A percentile compares a stretch with the other conserved stretches of the same genome.
Evolutionary conservation across 1,139 yeast species (phyloP).

Genomic region (Debaryomyces psychrophilus): DNA sequence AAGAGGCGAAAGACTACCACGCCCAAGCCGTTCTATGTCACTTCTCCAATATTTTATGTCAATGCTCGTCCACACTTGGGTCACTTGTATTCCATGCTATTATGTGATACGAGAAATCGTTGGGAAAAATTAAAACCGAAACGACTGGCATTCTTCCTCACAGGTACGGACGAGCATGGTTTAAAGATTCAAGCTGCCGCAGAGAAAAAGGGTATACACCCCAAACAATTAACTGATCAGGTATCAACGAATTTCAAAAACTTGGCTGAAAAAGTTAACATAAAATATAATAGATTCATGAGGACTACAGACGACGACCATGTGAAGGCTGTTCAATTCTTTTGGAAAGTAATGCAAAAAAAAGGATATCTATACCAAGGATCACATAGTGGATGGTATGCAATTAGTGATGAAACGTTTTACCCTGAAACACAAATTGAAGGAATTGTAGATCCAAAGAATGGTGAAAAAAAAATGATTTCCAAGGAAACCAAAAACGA

Average conservation of each 20-base stretch:
- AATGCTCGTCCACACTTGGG: conserved; percentile 96
- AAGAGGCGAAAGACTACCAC: conserved; percentile 11
- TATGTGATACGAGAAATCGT: conserved; percentile 76
- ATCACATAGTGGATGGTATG: conserved; percentile 91
- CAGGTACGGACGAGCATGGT: conserved; percentile 99
- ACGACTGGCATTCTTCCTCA: conserved; percentile 57
- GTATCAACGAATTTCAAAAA: conserved; percentile 65
- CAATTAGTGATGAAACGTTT: conserved; percentile 91
- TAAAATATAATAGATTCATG: conserved; percentile 75
- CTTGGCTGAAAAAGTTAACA: conserved; percentile 59
- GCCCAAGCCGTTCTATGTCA: conserved; percentile 54
- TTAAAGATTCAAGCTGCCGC: conserved; percentile 80
- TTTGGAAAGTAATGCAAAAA: conserved; percentile 67
- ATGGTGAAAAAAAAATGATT: conserved; percentile 41
- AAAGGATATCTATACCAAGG: conserved; percentile 80
- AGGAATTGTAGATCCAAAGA: conserved; percentile 39
- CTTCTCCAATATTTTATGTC: conserved; percentile 95
- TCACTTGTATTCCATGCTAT: conserved; percentile 83
- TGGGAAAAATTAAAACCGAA: conserved; percentile 60
- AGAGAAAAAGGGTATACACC: conserved; percentile 50
- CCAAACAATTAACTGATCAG: conserved; percentile 72
- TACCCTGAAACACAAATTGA: conserved; percentile 81
- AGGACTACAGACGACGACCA: conserved; percentile 91
- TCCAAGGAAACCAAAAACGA: conserved; percentile 78
- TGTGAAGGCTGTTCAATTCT: conserved; percentile 56